Evolutionary conservation across 768 basidiomycete genomes (phyloP), one percentile per base, ranked within the genome.

Genomic region (Kockovaella imperatae): DNA sequence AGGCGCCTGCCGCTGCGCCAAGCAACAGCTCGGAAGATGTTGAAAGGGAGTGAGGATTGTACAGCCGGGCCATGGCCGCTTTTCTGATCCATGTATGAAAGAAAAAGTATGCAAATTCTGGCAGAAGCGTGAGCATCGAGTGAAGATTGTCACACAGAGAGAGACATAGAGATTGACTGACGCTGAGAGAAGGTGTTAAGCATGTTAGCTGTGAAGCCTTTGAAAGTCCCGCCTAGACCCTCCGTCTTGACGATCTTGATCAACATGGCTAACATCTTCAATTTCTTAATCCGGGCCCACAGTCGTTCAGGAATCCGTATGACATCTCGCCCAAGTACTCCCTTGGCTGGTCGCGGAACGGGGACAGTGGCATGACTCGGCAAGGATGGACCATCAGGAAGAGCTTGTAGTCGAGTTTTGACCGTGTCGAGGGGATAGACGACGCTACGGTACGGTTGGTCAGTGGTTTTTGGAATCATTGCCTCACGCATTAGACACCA

Each of bases 21-120:
- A 99, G 77, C 17, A 84, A 67, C 3, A 99, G 77, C 68, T 99
- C 95, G 23, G 57, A 42, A 3, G 67, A 53, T 1, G 72, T 73
- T 3, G 61, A 60, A 4, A 73, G 56, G 5, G 56, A 36, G 10
- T n/a, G n/a, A n/a, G n/a, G 30, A 13, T 30, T 43, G 5, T 41
- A 41, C 13, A 54, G 50, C 14, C 52, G 46, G 21, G 42, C 36
- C 23, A 64, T 45, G 28, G 52, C 47, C 6, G 48, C 21, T 11
- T 84, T 80, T 56, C 95, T 80, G 21, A 97, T 84, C 70, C 89
- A 77, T 18, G 90, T 86, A 70, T 97, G 96, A 75, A 95, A 97
- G 78, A 93, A 97, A 78, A 99, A 99, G 75, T 99, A 99, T 21
- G 95, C 93, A 67, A 91, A 96, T 80, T 95, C 91, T 95, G 50